Conservation (phyloP, 2,329 filamentous ascomycete species). For the Colletotrichum tamarilloi region DNA sequence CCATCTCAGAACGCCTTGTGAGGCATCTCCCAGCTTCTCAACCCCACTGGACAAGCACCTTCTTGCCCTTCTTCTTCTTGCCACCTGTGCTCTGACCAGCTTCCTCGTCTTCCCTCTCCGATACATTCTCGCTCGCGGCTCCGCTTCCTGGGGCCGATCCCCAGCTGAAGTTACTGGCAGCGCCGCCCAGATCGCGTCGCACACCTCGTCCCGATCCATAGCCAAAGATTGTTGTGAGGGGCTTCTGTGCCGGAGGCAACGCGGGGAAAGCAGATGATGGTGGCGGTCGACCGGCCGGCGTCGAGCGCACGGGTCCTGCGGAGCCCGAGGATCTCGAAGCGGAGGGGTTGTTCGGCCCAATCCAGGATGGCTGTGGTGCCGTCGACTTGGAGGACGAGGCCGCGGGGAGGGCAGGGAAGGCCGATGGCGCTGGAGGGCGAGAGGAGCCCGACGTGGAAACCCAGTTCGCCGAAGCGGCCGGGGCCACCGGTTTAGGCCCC, state of each 20-base stretch:
- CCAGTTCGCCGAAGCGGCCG: slow-evolving; percentile 39
- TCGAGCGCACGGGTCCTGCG: background rate
- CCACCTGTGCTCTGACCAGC: slow-evolving; percentile 40
- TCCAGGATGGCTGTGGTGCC: slow-evolving; percentile 46
- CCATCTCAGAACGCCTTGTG: background rate
- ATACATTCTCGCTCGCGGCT: slow-evolving; percentile 40
- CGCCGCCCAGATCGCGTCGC: slow-evolving; percentile 61
- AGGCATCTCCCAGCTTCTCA: slow-evolving; percentile 40
- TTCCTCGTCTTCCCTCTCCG: slow-evolving; percentile 42
- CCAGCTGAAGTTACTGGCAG: slow-evolving; percentile 66
- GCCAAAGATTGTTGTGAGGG: slow-evolving; percentile 70
- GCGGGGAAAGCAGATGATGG: slow-evolving; percentile 80
- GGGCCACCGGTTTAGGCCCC: slow-evolving; percentile 37
- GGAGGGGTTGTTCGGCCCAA: slow-evolving; percentile 37
- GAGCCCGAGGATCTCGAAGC: slow-evolving; percentile 12
- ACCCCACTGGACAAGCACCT: slow-evolving; percentile 72
- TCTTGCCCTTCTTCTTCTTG: slow-evolving; percentile 70
- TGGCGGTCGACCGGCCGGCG: background rate
- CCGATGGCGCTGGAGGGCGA: slow-evolving; percentile 44
- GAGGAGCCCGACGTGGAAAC: slow-evolving; percentile 33
- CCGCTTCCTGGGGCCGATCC: slow-evolving; percentile 45
- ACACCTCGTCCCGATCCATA: slow-evolving; percentile 66
- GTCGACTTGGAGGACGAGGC: slow-evolving; percentile 37
- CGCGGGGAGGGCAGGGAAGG: slow-evolving; percentile 58
- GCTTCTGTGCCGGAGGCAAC: slow-evolving; percentile 81